Conservation (phyloP, 139 green algal genomes). For the Picocystis salinarum region DNA sequence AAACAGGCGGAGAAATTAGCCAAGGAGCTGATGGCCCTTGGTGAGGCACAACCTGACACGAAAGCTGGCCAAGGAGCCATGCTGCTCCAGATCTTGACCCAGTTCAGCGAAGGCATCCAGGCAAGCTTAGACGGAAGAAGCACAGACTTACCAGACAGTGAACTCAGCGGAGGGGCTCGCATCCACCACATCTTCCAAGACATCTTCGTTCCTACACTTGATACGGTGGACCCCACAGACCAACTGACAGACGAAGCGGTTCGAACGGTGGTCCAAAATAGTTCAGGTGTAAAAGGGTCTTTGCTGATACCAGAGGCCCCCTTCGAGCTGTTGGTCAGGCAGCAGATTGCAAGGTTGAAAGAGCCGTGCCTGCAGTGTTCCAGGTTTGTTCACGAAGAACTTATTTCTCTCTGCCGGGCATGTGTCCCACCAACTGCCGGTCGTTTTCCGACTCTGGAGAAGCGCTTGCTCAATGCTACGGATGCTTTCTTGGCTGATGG, state of each 20-base stretch:
- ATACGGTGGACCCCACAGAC: slow-evolving; percentile 24
- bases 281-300: slow-evolving; percentile 50
- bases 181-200: slow-evolving; percentile 61
- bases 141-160: slow-evolving; percentile 41
- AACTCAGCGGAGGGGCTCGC: slow-evolving; percentile 66
- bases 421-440: slow-evolving; percentile 6
- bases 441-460: slow-evolving; percentile 34
- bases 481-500: slow-evolving; percentile 52
- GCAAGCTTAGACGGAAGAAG: slow-evolving; percentile 65
- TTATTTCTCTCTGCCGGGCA: slow-evolving; percentile 16
- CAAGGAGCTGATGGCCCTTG: too few species aligned
- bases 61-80: slow-evolving; percentile 36
- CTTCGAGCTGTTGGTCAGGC: slow-evolving; percentile 79
- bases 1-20: too few species aligned
- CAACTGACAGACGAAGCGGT: slow-evolving; percentile 73
- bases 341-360: slow-evolving; percentile 49
- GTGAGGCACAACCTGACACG: slow-evolving; percentile 34
- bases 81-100: slow-evolving; percentile 66
- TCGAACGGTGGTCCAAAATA: slow-evolving; percentile 82
- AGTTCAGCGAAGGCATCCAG: slow-evolving; percentile 51
- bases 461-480: slow-evolving; percentile 32
- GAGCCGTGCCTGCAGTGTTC: slow-evolving; percentile 37
- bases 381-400: slow-evolving; percentile 55
- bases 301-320: slow-evolving; percentile 79
- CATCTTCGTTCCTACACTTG: slow-evolving; percentile 46